These are phyloP conservation scores for Ceratocystis cacaofunesta DNA, from an alignment of 2,329 filamentous ascomycete genomes.

Conservation along the genomic window DNA sequence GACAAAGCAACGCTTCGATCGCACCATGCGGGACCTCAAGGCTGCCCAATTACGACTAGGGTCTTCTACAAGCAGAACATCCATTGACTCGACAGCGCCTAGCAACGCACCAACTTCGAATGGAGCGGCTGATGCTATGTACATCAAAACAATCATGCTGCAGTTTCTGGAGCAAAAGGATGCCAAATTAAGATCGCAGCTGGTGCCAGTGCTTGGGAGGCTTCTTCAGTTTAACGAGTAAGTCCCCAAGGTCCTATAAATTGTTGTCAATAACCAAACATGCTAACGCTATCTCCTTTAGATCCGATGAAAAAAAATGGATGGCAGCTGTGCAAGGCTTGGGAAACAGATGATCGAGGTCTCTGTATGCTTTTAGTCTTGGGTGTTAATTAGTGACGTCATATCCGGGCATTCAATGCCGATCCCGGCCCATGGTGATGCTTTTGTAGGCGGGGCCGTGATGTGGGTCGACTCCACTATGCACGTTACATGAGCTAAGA, in stretches of 20 bases:
- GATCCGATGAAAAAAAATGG: constrained; percentile 22
- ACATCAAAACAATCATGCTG: constrained; percentile 66
- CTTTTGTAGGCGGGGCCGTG: constrained; percentile 1
- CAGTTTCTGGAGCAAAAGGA: constrained; percentile 74
- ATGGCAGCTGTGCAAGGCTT: constrained; percentile 21
- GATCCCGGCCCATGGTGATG: background rate
- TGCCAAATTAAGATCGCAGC: constrained; percentile 56
- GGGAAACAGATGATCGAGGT: constrained; percentile 14
- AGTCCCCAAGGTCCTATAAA: constrained; percentile 24
- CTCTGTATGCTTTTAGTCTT: background rate
- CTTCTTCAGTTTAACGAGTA: constrained; percentile 63
- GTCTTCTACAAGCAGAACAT: constrained; percentile 26
- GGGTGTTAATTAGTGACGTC: background rate
- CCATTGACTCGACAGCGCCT: constrained; percentile 30
- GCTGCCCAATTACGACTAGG: constrained; percentile 33
- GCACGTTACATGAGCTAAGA: constrained; percentile 5
- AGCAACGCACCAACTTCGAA: constrained; percentile 18
- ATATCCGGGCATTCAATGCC: background rate
- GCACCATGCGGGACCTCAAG: constrained; percentile 54
- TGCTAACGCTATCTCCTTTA: constrained; percentile 14
- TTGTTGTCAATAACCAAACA: constrained; percentile 18
- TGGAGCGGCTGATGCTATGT: constrained; percentile 38
- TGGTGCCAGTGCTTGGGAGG: constrained; percentile 64
- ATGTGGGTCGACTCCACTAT: constrained; percentile 9
- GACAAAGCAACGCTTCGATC: constrained; percentile 60